Conservation (phyloP, 192 early-diverging fungal species). For the Coemansia sp. region DNA sequence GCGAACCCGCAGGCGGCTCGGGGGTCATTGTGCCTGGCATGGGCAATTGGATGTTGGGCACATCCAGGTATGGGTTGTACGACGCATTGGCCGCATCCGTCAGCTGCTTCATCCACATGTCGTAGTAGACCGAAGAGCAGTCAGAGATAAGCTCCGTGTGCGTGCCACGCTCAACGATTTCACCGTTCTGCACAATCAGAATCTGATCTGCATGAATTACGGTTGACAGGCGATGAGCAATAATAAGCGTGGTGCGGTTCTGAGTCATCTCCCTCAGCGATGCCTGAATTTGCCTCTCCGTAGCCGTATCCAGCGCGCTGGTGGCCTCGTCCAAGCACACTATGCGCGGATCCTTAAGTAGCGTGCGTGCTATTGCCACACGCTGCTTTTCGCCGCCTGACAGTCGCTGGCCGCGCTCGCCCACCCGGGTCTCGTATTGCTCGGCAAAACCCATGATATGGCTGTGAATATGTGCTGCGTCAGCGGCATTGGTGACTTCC, state of each 20-base stretch:
- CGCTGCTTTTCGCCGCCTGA: slow-evolving; percentile 94
- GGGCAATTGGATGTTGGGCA: slow-evolving; percentile 15
- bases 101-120: slow-evolving; percentile 92
- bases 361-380: slow-evolving; percentile 87
- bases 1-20: neutral
- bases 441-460: slow-evolving; percentile 73
- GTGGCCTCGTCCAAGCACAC: slow-evolving; percentile 94
- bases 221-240: slow-evolving; percentile 84
- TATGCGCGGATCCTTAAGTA: slow-evolving; percentile 88
- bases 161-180: slow-evolving; percentile 78
- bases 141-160: slow-evolving; percentile 72
- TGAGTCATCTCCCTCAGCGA: slow-evolving; percentile 73
- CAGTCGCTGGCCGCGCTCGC: slow-evolving; percentile 86
- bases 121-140: slow-evolving; percentile 65
- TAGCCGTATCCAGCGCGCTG: slow-evolving; percentile 78
- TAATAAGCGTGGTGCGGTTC: slow-evolving; percentile 82
- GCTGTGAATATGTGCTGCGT: slow-evolving; percentile 74
- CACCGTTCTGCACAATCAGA: slow-evolving; percentile 79
- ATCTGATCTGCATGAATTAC: slow-evolving; percentile 85
- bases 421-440: slow-evolving; percentile 82
- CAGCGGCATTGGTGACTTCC: slow-evolving; percentile 70
- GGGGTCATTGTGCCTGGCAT: slow-evolving; percentile 21
- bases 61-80: slow-evolving; percentile 35
- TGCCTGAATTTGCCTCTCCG: slow-evolving; percentile 88
- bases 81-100: slow-evolving; percentile 55